phyloP scores from a whole-genome alignment of 805 yeast species.

The Candida insectorum region DNA sequence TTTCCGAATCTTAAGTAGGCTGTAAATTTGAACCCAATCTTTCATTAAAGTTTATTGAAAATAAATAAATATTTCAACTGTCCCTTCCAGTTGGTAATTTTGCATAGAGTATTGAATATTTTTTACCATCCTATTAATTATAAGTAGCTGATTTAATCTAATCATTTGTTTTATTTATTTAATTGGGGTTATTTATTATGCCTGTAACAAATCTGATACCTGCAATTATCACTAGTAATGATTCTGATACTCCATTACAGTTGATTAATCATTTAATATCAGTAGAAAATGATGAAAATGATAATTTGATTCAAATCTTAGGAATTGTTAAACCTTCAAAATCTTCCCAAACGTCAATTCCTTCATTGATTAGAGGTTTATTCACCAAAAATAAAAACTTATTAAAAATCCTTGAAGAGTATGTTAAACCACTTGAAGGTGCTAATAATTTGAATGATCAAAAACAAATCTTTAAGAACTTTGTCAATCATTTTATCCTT shows the following conservation, averaged over 20 bases:
- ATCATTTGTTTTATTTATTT: too few species aligned
- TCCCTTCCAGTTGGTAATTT: too few species aligned
- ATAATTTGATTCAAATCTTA: conserved; percentile 32
- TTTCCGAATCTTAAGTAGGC: too few species aligned
- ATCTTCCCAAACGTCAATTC: conserved; percentile 20
- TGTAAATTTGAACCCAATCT: too few species aligned
- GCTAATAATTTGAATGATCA: conserved; percentile 15
- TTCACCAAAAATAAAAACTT: conserved; percentile 31
- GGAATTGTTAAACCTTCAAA: conserved; percentile 30
- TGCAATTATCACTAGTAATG: conserved; percentile 3
- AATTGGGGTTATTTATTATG: too few species aligned
- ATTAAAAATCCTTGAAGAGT: conserved; percentile 7
- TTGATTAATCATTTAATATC: conserved; percentile 15
- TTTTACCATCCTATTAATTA: too few species aligned
- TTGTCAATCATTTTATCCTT: conserved; percentile 35
- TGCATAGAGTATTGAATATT: too few species aligned
- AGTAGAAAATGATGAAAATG: conserved; percentile 29
- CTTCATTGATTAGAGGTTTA: conserved; percentile 36
- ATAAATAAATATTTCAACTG: conserved; percentile 5
- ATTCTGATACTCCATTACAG: conserved; percentile 10
- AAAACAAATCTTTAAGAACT: conserved; percentile 28
- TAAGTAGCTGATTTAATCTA: too few species aligned
- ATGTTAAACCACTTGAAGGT: conserved; percentile 2
- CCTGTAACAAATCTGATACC: too few species aligned
- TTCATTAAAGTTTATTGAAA: too few species aligned